Evolutionary conservation across 192 early-diverging fungal genomes (phyloP).

Genomic region (Dissophora ornata): DNA sequence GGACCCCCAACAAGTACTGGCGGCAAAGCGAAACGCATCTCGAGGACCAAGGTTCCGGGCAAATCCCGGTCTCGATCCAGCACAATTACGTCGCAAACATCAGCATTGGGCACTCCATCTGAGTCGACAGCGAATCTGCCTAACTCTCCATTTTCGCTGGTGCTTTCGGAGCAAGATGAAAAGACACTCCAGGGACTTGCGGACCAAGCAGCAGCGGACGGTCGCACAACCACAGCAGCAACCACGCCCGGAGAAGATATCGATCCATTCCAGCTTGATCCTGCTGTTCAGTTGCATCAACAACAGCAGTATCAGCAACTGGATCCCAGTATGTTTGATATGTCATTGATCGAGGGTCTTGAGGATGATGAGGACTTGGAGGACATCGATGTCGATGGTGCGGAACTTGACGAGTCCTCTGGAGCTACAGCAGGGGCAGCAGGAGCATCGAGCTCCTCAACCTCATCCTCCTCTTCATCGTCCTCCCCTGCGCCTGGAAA

Average conservation of each 20-base stretch:
- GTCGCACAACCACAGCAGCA: too few relatives aligned
- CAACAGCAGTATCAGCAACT: constrained; percentile 37
- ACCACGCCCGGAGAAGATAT: constrained; percentile 14
- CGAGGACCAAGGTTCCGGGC: constrained; percentile 34
- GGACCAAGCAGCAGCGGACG: constrained; percentile 13
- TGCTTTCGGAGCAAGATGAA: constrained; percentile 49
- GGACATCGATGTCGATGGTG: constrained; percentile 18
- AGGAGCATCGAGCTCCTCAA: too few relatives aligned
- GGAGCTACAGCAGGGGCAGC: too few relatives aligned
- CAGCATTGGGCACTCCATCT: constrained; percentile 11
- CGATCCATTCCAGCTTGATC: constrained; percentile 39
- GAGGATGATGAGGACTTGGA: constrained; percentile 12
- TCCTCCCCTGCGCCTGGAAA: constrained; percentile 18
- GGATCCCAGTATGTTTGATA: constrained; percentile 29
- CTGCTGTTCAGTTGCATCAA: constrained; percentile 13
- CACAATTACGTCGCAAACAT: constrained; percentile 23
- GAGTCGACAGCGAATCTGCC: constrained; percentile 7
- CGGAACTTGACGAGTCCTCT: neutral
- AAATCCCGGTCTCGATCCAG: constrained; percentile 49
- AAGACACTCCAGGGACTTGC: constrained; percentile 28
- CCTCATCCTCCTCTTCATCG: constrained; percentile 7
- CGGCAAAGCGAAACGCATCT: constrained; percentile 41
- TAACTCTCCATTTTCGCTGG: constrained; percentile 33
- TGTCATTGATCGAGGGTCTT: constrained; percentile 16
- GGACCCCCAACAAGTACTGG: constrained; percentile 14